These are phyloP conservation scores for Sorghum bicolor DNA, from an alignment of 176 grass and related monocot species.

Conservation along the genomic window DNA sequence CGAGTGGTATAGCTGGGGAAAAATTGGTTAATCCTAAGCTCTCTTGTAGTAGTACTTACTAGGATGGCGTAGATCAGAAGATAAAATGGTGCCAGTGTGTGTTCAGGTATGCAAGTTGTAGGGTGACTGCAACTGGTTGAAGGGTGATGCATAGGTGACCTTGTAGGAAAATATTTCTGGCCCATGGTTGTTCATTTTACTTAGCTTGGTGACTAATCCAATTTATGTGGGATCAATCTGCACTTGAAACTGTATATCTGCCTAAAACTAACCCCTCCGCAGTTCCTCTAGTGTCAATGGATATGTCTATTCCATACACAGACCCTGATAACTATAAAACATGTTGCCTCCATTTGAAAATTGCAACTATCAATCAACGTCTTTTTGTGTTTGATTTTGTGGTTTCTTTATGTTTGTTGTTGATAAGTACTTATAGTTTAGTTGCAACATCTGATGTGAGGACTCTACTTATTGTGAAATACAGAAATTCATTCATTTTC, in stretches of 20 bases:
- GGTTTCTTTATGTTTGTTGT: background rate
- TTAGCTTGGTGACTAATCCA: background rate
- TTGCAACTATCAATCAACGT: background rate
- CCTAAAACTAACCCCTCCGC: background rate
- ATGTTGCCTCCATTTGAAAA: background rate
- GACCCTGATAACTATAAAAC: background rate
- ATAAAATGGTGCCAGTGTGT: background rate
- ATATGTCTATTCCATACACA: background rate
- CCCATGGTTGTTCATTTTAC: background rate
- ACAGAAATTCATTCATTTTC: constrained; percentile 1
- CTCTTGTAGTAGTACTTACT: background rate
- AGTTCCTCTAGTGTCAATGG: background rate
- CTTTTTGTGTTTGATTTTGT: background rate
- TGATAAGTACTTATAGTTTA: background rate
- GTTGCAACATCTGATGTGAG: background rate
- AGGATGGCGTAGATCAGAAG: background rate
- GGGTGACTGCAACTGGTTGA: background rate
- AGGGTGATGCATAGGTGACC: background rate
- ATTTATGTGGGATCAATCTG: background rate
- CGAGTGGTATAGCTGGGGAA: too few relatives aligned
- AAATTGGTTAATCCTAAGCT: background rate
- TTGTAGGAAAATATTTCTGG: background rate
- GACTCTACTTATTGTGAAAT: background rate
- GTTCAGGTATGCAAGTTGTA: background rate
- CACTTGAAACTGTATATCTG: background rate